phyloP scores from a whole-genome alignment of 2,329 filamentous ascomycete species.

The Aspergillus ibericus region DNA sequence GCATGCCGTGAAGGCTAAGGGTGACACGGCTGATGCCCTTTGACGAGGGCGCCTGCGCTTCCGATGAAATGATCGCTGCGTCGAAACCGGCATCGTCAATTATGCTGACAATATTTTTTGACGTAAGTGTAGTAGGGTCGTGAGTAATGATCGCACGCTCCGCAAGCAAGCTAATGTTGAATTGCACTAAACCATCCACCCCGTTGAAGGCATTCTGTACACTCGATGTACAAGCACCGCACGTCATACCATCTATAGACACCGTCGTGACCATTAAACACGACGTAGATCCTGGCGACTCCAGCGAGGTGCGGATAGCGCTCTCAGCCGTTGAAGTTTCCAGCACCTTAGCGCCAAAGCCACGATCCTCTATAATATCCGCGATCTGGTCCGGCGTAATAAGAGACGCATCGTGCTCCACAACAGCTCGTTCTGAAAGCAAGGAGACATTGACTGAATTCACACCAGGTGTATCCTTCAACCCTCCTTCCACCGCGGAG shows the following conservation, averaged over 20 bases:
- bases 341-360: conserved; percentile 77
- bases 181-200: conserved; percentile 75
- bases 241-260: conserved; percentile 94
- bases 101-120: conserved; percentile 74
- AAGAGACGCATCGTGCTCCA: conserved; percentile 69
- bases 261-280: conserved; percentile 71
- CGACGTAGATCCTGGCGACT: conserved; percentile 33
- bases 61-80: conserved; percentile 76
- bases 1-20: conserved; percentile 80
- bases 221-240: conserved; percentile 91
- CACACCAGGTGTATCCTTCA: conserved; percentile 72
- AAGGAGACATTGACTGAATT: conserved; percentile 78
- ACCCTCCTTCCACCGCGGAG: conserved; percentile 77
- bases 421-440: conserved; percentile 78
- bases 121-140: conserved; percentile 67
- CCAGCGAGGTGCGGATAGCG: conserved; percentile 35
- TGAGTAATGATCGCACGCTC: conserved; percentile 89
- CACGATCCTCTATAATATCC: conserved; percentile 65
- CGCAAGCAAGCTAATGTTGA: conserved; percentile 92
- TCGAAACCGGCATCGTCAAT: conserved; percentile 92
- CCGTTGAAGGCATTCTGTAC: conserved; percentile 79
- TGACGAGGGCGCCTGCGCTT: conserved; percentile 58
- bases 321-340: conserved; percentile 59
- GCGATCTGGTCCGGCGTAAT: conserved; percentile 56
- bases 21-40: conserved; percentile 64